Conservation (phyloP, 116 monocot species). For the Iris pallida region DNA sequence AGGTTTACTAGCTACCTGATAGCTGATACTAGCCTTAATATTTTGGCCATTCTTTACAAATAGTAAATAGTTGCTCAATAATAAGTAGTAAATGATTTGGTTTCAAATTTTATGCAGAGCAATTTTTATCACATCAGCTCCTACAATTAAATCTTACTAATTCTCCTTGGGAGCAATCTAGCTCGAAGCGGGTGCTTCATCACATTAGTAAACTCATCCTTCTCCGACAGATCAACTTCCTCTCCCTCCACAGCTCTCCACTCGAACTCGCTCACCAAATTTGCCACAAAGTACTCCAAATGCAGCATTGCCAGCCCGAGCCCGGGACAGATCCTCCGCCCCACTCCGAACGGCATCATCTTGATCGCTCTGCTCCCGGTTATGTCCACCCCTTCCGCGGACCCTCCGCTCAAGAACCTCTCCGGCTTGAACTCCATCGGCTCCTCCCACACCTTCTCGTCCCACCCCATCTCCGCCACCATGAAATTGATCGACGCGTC, state of each 20-base stretch:
- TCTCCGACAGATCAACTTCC: slow-evolving; percentile 9
- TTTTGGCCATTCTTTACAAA: no score
- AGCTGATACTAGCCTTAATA: no score
- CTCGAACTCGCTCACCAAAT: slow-evolving; percentile 12
- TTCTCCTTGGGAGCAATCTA: slow-evolving; percentile 4
- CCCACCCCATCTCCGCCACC: slow-evolving; percentile 11
- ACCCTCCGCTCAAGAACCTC: slow-evolving; percentile 16
- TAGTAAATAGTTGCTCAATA: no score
- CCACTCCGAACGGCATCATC: slow-evolving; percentile 35
- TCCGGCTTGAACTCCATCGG: slow-evolving; percentile 15
- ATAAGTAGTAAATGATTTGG: no score
- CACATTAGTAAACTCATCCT: not conserved
- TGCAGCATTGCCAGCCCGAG: slow-evolving; percentile 14
- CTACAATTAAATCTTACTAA: no score
- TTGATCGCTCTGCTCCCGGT: slow-evolving; percentile 28
- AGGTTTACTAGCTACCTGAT: no score
- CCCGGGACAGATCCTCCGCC: slow-evolving; percentile 32
- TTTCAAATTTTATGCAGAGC: no score
- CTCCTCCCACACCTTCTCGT: slow-evolving; percentile 19
- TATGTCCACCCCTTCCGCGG: slow-evolving; percentile 23
- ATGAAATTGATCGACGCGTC: slow-evolving; percentile 8
- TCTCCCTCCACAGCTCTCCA: slow-evolving; percentile 5
- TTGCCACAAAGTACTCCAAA: slow-evolving; percentile 12
- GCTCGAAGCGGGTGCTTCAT: slow-evolving; percentile 13
- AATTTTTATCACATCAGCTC: no score